A percentile compares a stretch with the other conserved stretches of the same genome.
Conservation (phyloP, 257 asterid species). For the Primulina tabacum region DNA sequence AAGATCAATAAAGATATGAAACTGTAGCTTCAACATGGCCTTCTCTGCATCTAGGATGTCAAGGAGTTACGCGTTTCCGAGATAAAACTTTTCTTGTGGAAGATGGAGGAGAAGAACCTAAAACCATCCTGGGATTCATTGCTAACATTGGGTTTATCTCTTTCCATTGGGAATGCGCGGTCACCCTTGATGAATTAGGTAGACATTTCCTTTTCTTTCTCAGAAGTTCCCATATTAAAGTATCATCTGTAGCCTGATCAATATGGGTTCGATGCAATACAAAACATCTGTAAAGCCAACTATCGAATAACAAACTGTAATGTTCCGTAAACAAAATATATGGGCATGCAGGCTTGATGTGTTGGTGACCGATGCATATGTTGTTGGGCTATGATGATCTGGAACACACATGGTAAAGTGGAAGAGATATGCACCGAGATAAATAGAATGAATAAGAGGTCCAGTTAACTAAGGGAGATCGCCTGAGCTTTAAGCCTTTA, state of each 20-base stretch:
- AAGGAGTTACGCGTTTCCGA: constrained; percentile 36
- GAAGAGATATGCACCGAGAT: background rate
- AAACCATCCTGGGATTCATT: constrained; percentile 32
- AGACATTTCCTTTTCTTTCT: constrained; percentile 51
- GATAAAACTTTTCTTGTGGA: constrained; percentile 22
- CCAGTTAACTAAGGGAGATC: background rate
- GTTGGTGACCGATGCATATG: background rate
- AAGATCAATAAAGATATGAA: too few relatives aligned
- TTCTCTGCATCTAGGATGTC: constrained; percentile 9
- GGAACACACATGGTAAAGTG: background rate
- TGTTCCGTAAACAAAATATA: background rate
- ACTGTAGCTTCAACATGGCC: too few relatives aligned
- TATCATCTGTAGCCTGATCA: constrained; percentile 52
- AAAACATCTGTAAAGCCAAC: constrained; percentile 23
- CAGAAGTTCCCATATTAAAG: constrained; percentile 54
- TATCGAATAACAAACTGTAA: constrained; percentile 11
- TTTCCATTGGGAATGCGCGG: constrained; percentile 25
- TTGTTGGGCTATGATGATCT: background rate
- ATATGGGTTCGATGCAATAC: background rate
- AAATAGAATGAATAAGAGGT: background rate
- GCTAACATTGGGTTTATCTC: constrained; percentile 30
- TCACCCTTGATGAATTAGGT: constrained; percentile 26
- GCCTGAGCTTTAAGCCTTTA: too few relatives aligned
- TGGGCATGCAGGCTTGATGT: background rate
- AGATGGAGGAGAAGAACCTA: constrained; percentile 55